phyloP scores from a whole-genome alignment of 1,139 yeast genomes.

The Casaregolazyma lundiana region DNA sequence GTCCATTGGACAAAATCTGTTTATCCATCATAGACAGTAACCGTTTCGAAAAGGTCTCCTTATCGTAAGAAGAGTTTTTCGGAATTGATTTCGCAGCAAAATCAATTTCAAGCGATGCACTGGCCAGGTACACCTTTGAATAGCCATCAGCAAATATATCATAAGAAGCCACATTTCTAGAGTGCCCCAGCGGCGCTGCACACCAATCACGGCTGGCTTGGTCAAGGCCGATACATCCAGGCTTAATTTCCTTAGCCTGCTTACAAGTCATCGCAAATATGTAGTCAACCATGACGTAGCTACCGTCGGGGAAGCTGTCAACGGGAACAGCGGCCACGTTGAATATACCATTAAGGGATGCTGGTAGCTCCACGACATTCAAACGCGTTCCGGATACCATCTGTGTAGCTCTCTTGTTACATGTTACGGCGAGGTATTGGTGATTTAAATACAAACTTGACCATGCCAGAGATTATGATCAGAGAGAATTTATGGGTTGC shows the following conservation, averaged over 20 bases:
- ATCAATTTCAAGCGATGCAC: constrained; percentile 74
- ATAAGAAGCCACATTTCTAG: constrained; percentile 60
- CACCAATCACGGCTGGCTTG: constrained; percentile 93
- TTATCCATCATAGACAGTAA: constrained; percentile 62
- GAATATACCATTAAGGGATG: constrained; percentile 27
- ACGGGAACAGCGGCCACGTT: constrained; percentile 66
- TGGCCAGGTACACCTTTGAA: constrained; percentile 67
- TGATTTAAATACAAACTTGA: constrained; percentile 25
- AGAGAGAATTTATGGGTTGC: no score
- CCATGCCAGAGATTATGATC: no score
- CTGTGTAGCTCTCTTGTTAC: not conserved
- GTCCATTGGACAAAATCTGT: constrained; percentile 86
- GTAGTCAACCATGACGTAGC: constrained; percentile 63
- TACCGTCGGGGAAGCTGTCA: constrained; percentile 62
- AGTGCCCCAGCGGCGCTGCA: constrained; percentile 74
- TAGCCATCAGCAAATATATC: constrained; percentile 54
- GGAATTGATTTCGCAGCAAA: constrained; percentile 69
- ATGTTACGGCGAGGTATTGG: constrained; percentile 3
- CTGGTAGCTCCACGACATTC: constrained; percentile 28
- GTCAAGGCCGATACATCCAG: constrained; percentile 77
- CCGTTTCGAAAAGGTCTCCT: constrained; percentile 69
- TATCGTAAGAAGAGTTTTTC: constrained; percentile 64
- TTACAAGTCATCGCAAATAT: constrained; percentile 73
- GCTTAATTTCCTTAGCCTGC: constrained; percentile 41
- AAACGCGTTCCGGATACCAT: constrained; percentile 10